Evolutionary conservation across 2,329 filamentous ascomycete genomes (phyloP).

Genomic region (Nemania serpens): DNA sequence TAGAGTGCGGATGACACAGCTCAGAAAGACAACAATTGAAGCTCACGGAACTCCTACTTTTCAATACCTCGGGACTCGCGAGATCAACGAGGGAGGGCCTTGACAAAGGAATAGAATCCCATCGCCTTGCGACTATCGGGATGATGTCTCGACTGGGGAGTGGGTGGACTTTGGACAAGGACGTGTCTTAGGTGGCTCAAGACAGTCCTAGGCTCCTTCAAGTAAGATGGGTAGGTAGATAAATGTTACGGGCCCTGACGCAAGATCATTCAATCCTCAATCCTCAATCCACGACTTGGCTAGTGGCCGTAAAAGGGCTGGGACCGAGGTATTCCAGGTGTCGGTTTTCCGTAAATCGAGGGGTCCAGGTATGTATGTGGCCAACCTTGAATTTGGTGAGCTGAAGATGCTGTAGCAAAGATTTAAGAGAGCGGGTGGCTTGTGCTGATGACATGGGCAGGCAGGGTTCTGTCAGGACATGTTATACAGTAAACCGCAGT

Average conservation of each 20-base stretch:
- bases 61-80: not conserved
- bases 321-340: not conserved
- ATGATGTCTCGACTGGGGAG: not conserved
- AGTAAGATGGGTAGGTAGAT: not conserved
- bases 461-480: not conserved
- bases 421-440: not conserved
- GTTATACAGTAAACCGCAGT: not conserved
- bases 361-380: not conserved
- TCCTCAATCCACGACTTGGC: not conserved
- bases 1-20: not conserved
- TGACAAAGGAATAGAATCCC: not conserved
- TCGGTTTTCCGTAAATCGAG: not conserved
- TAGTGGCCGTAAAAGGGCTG: not conserved
- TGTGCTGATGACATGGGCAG: not conserved
- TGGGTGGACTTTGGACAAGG: not conserved
- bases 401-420: not conserved
- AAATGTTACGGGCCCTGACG: no score
- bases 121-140: not conserved
- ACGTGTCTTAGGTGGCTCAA: not conserved
- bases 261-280: no score
- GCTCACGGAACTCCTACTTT: not conserved
- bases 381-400: slow-evolving; percentile 2
- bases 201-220: not conserved
- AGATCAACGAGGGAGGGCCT: not conserved
- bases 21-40: not conserved